Conservation (phyloP, 2,329 filamentous ascomycete genomes). For the Zelopaecilomyces penicillatus region DNA sequence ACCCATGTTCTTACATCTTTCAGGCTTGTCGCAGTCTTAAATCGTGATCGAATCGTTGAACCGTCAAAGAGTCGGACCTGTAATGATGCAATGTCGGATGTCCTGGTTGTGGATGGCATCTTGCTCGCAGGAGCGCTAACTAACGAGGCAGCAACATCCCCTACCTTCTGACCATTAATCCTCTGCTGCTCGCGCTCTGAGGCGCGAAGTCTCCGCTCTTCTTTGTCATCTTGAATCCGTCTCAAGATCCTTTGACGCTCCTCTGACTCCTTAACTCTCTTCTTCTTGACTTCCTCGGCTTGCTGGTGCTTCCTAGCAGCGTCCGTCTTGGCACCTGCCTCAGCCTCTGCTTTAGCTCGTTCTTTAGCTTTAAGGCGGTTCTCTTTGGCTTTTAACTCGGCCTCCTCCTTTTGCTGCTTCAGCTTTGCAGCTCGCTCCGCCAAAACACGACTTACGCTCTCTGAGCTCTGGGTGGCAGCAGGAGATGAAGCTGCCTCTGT, state of each 20-base stretch:
- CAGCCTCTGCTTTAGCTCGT: conserved; percentile 35
- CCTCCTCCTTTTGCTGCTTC: conserved; percentile 32
- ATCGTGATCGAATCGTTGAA: conserved; percentile 64
- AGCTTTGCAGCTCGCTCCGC: conserved; percentile 42
- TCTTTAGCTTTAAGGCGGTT: conserved; percentile 39
- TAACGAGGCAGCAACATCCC: conserved; percentile 21
- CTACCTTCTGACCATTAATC: conserved; percentile 18
- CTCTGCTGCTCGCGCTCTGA: conserved; percentile 39
- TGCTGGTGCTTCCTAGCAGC: conserved; percentile 34
- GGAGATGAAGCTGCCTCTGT: conserved; percentile 11
- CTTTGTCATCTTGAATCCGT: conserved; percentile 69
- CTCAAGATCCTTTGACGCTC: conserved; percentile 65
- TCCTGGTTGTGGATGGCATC: conserved; percentile 18
- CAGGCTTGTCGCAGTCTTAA: conserved; percentile 57
- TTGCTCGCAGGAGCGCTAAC: conserved; percentile 25
- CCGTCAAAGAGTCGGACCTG: conserved; percentile 82
- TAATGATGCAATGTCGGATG: conserved; percentile 41
- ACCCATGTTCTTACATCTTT: conserved; percentile 70
- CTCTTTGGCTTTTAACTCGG: conserved; percentile 41
- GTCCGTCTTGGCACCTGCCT: conserved; percentile 23
- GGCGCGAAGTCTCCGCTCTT: conserved; percentile 52
- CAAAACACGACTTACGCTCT: conserved; percentile 31
- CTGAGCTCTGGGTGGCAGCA: conserved; percentile 19
- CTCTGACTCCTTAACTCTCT: conserved; percentile 55
- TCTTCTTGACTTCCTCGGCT: conserved; percentile 50